Conservation (phyloP, 768 basidiomycete genomes). For the Mycena capillaripes region DNA sequence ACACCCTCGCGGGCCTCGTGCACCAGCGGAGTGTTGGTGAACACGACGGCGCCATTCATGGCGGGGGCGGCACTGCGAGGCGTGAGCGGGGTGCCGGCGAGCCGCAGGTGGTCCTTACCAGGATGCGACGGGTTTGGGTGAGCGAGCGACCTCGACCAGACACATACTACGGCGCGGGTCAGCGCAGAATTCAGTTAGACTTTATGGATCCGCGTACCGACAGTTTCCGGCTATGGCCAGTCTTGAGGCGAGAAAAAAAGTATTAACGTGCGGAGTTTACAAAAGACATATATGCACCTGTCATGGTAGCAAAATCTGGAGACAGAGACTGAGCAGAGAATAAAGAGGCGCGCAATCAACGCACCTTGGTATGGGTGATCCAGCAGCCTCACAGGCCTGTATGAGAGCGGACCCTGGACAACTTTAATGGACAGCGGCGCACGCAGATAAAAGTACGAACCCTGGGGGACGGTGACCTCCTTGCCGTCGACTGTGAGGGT, state of each 20-base stretch:
- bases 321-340: constrained; percentile 36
- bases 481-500: constrained; percentile 97
- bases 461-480: constrained; percentile 97
- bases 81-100: constrained; percentile 6
- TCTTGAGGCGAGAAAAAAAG: constrained; percentile 51
- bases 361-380: constrained; percentile 84
- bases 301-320: constrained; percentile 90
- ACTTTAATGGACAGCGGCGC: constrained; percentile 20
- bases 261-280: constrained; percentile 16
- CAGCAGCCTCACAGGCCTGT: constrained; percentile 95
- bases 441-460: constrained; percentile 57
- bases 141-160: constrained; percentile 95
- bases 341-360: constrained; percentile 32
- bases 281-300: constrained; percentile 60
- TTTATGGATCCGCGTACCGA: constrained; percentile 45
- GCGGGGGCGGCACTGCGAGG: constrained; percentile 91
- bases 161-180: constrained; percentile 84
- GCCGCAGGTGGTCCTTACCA: constrained; percentile 63
- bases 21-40: constrained; percentile 92
- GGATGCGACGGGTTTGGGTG: constrained; percentile 95
- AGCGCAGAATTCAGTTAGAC: not conserved
- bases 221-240: constrained; percentile 98
- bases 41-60: constrained; percentile 94
- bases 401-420: constrained; percentile 90
- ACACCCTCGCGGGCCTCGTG: constrained; percentile 96